Percentiles rank a stretch among this genome's conserved stretches.
phyloP scores from a whole-genome alignment of 345 rosid genomes.

The Ceriops tagal region DNA sequence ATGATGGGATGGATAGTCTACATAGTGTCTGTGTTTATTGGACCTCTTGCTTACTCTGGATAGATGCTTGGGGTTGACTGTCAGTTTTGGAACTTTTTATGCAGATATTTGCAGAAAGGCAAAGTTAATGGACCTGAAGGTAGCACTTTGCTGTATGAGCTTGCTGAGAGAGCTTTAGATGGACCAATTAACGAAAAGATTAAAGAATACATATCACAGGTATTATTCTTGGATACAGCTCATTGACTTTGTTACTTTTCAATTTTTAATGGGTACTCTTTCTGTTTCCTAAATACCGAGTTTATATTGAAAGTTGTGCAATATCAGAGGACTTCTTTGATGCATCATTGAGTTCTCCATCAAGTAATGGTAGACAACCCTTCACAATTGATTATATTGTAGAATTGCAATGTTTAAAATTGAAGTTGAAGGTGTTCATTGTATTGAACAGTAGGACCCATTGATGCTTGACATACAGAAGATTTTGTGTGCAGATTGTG shows the following conservation, averaged over 20 bases:
- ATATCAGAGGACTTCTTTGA: neutral
- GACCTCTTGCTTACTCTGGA: neutral
- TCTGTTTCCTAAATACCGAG: neutral
- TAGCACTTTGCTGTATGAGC: constrained; percentile 56
- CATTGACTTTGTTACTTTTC: neutral
- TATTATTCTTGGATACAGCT: constrained; percentile 14
- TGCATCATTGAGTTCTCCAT: constrained; percentile 4
- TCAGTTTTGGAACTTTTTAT: neutral
- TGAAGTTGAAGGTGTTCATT: neutral
- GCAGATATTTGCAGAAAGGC: constrained; percentile 81
- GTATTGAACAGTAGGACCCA: neutral
- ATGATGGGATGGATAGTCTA: constrained; percentile 7
- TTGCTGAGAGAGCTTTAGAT: constrained; percentile 94
- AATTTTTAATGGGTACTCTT: neutral
- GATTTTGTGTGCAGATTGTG: constrained; percentile 42
- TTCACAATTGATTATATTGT: neutral
- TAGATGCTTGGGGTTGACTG: neutral
- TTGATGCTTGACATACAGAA: neutral
- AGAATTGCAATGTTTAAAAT: neutral
- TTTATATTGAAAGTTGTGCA: neutral
- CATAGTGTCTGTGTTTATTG: neutral
- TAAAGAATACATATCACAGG: constrained; percentile 78
- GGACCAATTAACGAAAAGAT: constrained; percentile 50
- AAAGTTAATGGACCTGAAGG: constrained; percentile 88
- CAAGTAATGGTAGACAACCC: neutral